Conservation (phyloP, 2,329 filamentous ascomycete genomes). For the Alternaria alternata region DNA sequence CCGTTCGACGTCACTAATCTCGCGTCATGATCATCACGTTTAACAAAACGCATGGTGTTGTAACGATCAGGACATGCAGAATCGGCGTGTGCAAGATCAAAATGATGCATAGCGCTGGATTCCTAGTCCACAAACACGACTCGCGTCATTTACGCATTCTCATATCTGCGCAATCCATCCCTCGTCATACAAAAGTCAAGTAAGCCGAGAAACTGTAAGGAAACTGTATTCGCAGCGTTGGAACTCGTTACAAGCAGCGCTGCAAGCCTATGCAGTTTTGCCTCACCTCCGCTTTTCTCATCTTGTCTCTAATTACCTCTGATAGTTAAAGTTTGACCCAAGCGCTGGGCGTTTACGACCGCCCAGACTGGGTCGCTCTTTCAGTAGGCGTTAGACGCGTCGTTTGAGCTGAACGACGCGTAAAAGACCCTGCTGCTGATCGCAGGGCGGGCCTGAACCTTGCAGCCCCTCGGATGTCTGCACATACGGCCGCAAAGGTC, state of each 20-base stretch:
- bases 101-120: not conserved
- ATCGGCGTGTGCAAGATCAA: not conserved
- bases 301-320: not conserved
- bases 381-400: not conserved
- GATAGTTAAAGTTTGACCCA: too few relatives aligned
- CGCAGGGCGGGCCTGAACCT: not conserved
- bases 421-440: not conserved
- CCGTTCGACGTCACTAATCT: slow-evolving; percentile 2
- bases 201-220: not conserved
- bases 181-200: not conserved
- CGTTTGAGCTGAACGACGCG: too few relatives aligned
- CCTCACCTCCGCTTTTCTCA: not conserved
- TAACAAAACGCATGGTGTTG: not conserved
- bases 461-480: not conserved
- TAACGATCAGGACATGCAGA: not conserved
- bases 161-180: too few relatives aligned
- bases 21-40: not conserved
- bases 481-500: not conserved
- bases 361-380: not conserved
- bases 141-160: not conserved
- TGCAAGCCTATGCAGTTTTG: not conserved
- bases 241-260: not conserved
- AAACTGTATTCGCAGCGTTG: not conserved
- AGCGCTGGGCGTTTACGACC: not conserved
- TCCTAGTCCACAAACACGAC: not conserved